Conservation (phyloP, 1,284 basidiomycete genomes). For the Rhizoctonia solani region DNA sequence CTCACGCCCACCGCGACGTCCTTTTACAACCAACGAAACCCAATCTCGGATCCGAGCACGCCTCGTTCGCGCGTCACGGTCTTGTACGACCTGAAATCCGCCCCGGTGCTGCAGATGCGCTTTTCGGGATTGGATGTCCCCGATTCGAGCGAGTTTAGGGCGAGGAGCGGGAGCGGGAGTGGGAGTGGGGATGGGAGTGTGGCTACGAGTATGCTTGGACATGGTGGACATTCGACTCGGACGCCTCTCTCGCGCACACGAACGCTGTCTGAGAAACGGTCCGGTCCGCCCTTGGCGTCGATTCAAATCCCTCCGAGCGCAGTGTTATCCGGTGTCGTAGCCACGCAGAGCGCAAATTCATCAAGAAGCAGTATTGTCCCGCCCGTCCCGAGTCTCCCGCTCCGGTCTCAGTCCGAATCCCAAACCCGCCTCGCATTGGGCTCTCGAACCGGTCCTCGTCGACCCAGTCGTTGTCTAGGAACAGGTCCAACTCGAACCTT, state of each 20-base stretch:
- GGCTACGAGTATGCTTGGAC: conserved; percentile 9
- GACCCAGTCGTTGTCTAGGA: neutral
- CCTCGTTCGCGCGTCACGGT: conserved; percentile 17
- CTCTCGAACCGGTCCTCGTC: conserved; percentile 13
- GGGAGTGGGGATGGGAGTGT: neutral
- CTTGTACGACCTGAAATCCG: conserved; percentile 23
- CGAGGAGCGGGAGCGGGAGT: neutral
- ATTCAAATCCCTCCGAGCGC: conserved; percentile 9
- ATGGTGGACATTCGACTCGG: conserved; percentile 6
- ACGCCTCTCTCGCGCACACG: neutral
- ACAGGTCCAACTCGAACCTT: no score
- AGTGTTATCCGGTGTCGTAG: conserved; percentile 4
- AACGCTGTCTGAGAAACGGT: conserved; percentile 20
- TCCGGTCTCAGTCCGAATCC: neutral
- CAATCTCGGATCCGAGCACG: neutral
- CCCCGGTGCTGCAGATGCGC: conserved; percentile 25
- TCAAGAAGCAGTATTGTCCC: neutral
- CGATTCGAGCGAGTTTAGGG: conserved; percentile 5
- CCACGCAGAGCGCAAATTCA: neutral
- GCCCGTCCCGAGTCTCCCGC: neutral
- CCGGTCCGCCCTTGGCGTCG: conserved; percentile 6
- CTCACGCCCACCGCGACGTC: conserved; percentile 33
- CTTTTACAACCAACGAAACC: conserved; percentile 28
- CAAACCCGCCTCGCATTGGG: neutral
- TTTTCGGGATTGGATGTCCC: conserved; percentile 25